These are phyloP conservation scores for Hypoxylon sp. DNA, from an alignment of 2,329 filamentous ascomycete species.

Conservation along the genomic window DNA sequence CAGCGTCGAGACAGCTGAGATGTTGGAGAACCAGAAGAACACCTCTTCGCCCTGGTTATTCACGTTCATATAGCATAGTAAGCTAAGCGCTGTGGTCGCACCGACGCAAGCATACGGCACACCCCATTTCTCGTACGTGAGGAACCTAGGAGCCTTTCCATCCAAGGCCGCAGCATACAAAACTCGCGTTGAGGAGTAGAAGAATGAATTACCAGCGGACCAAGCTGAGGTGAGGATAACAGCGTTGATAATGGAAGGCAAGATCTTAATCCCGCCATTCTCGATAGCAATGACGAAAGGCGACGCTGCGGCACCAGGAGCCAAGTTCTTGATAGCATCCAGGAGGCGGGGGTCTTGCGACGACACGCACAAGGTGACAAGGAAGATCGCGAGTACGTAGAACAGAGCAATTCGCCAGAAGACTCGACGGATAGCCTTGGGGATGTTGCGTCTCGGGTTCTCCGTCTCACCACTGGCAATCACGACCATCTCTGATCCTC, in stretches of 20 bases:
- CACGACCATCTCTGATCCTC: constrained; percentile 60
- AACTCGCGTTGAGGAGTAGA: constrained; percentile 53
- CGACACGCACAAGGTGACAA: constrained; percentile 54
- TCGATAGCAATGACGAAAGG: constrained; percentile 77
- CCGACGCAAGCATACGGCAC: constrained; percentile 72
- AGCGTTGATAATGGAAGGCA: constrained; percentile 76
- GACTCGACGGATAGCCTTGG: constrained; percentile 75
- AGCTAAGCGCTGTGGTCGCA: constrained; percentile 70
- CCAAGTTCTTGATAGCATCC: constrained; percentile 48
- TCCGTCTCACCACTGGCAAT: constrained; percentile 69
- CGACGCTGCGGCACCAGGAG: constrained; percentile 53
- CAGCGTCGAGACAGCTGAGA: constrained; percentile 77
- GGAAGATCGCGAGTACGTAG: constrained; percentile 74
- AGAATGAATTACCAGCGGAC: constrained; percentile 54
- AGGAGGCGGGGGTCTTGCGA: constrained; percentile 52
- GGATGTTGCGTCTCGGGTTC: constrained; percentile 72
- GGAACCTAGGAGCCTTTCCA: constrained; percentile 65
- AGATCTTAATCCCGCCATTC: constrained; percentile 69
- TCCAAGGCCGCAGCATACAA: constrained; percentile 62
- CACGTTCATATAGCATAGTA: constrained; percentile 75
- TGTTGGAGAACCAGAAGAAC: constrained; percentile 60
- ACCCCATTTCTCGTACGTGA: constrained; percentile 66
- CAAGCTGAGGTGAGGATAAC: constrained; percentile 66
- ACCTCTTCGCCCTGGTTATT: constrained; percentile 61
- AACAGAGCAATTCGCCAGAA: constrained; percentile 77